A percentile compares a stretch with the other conserved stretches of the same genome.
Conservation (phyloP, 2,329 filamentous ascomycete species). For the Penicillium palitans region DNA sequence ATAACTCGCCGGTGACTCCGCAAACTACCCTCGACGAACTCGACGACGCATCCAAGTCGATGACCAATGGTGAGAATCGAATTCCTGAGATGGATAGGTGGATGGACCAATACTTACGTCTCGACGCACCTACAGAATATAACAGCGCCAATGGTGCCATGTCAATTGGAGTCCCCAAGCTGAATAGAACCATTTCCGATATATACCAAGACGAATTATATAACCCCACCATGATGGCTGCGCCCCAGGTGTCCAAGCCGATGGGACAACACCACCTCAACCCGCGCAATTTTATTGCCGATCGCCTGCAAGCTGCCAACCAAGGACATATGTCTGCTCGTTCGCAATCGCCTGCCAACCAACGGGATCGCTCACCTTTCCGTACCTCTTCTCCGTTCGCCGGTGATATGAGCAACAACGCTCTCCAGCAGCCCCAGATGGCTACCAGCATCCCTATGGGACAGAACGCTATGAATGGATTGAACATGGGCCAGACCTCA, state of each 20-base stretch:
- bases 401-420: constrained; percentile 43
- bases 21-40: constrained; percentile 56
- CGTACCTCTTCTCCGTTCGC: constrained; percentile 67
- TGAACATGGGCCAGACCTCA: constrained; percentile 31
- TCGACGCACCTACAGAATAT: constrained; percentile 56
- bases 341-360: constrained; percentile 56
- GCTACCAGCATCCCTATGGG: constrained; percentile 39
- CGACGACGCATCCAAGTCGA: constrained; percentile 51
- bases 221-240: constrained; percentile 52
- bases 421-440: constrained; percentile 42
- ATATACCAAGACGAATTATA: constrained; percentile 82
- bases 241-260: constrained; percentile 39
- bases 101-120: constrained; percentile 69
- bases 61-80: constrained; percentile 57
- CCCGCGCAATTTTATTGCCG: constrained; percentile 66
- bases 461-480: constrained; percentile 32
- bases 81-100: constrained; percentile 43
- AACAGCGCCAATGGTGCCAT: constrained; percentile 34
- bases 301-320: constrained; percentile 77
- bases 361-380: constrained; percentile 78
- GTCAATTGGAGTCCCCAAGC: constrained; percentile 63
- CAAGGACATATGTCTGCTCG: constrained; percentile 67
- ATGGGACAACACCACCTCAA: constrained; percentile 42
- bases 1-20: constrained; percentile 63
- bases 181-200: constrained; percentile 83